Evolutionary conservation across 2,329 filamentous ascomycete species (phyloP).

Genomic region (Pseudogymnoascus sp.): DNA sequence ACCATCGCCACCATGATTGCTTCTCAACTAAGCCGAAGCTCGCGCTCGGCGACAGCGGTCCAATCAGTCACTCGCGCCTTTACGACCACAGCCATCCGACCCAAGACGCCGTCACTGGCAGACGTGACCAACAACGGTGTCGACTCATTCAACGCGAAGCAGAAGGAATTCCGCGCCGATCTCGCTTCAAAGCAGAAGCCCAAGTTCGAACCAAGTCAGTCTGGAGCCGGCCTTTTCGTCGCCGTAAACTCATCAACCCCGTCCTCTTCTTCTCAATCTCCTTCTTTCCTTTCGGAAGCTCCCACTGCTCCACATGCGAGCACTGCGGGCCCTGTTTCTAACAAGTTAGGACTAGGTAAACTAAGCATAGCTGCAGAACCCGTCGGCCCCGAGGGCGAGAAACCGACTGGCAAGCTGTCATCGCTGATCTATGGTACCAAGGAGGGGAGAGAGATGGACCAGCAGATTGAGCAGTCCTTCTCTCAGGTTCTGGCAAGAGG

Average conservation of each 20-base stretch:
- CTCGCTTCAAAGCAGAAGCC: constrained; percentile 65
- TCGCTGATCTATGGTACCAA: constrained; percentile 95
- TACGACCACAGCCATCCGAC: constrained; percentile 41
- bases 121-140: constrained; percentile 71
- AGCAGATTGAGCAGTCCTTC: constrained; percentile 93
- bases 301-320: constrained; percentile 36
- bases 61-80: constrained; percentile 34
- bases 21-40: constrained; percentile 19
- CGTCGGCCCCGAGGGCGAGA: constrained; percentile 49
- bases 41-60: constrained; percentile 11
- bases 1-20: constrained; percentile 24
- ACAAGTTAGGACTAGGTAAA: constrained; percentile 48
- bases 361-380: constrained; percentile 50
- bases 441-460: constrained; percentile 87
- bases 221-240: constrained; percentile 34
- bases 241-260: constrained; percentile 30
- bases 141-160: constrained; percentile 69
- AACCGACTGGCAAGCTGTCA: constrained; percentile 65
- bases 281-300: constrained; percentile 24
- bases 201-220: constrained; percentile 81
- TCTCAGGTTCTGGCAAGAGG: constrained; percentile 88
- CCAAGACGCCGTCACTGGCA: constrained; percentile 63
- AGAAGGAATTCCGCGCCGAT: constrained; percentile 79
- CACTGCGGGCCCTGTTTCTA: constrained; percentile 32
- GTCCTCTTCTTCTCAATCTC: constrained; percentile 34